These are phyloP conservation scores for Neurospora sp. DNA, from an alignment of 495 filamentous ascomycete genomes.

Conservation along the genomic window DNA sequence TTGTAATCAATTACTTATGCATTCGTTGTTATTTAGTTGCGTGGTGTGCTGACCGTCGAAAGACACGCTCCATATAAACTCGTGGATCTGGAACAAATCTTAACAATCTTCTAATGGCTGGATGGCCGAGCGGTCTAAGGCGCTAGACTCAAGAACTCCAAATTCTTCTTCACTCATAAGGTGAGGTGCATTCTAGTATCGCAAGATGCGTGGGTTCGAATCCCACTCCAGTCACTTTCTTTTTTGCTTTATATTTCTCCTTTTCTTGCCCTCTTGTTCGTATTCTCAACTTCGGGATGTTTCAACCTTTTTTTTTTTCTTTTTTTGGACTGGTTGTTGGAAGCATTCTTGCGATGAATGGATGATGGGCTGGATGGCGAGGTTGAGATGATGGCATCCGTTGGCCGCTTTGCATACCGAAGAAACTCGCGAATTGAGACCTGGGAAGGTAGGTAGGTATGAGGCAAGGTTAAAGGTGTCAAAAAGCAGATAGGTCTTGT, in stretches of 20 bases:
- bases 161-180: conserved; percentile 5
- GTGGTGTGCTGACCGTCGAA: not conserved
- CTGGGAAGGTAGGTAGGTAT: not conserved
- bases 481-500: not conserved
- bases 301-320: not conserved
- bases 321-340: not conserved
- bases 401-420: not conserved
- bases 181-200: conserved; percentile 19
- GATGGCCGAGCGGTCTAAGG: conserved; percentile 28
- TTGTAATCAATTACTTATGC: no score
- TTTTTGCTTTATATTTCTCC: not conserved
- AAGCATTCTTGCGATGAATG: not conserved
- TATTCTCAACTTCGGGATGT: not conserved
- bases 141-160: conserved; percentile 20
- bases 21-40: no score
- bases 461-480: not conserved
- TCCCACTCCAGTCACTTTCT: conserved; percentile 21
- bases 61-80: not conserved
- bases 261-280: not conserved
- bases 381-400: not conserved
- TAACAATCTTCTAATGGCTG: conserved; percentile 8
- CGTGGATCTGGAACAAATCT: not conserved
- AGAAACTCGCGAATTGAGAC: not conserved
- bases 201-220: conserved; percentile 28
- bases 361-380: not conserved